Evolutionary conservation across 2,329 filamentous ascomycete genomes (phyloP).

Genomic region (Aspergillus fijiensis): DNA sequence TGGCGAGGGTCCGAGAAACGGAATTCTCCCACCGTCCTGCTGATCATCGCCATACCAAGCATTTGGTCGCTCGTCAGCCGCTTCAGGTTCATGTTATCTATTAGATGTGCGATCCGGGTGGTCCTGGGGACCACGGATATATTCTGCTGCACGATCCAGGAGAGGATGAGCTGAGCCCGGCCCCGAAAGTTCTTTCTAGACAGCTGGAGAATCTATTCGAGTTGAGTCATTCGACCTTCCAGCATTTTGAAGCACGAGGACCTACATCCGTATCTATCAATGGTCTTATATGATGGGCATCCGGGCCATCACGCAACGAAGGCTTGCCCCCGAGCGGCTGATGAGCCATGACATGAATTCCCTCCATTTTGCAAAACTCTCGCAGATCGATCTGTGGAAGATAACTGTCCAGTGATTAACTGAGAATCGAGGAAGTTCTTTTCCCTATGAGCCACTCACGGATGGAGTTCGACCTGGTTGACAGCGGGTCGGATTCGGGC

Average conservation of each 20-base stretch:
- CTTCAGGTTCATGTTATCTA: background rate
- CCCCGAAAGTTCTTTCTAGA: background rate
- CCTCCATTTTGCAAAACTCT: background rate
- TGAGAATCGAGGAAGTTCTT: background rate
- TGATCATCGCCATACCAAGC: background rate
- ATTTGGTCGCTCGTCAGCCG: background rate
- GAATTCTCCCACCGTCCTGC: background rate
- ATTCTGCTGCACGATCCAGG: background rate
- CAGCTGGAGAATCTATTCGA: background rate
- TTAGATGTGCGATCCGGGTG: background rate
- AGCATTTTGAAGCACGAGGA: background rate
- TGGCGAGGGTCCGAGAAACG: background rate
- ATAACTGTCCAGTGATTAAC: background rate
- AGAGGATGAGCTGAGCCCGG: background rate
- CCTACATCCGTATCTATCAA: background rate
- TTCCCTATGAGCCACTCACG: background rate
- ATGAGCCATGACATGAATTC: background rate
- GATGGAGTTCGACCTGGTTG: slow-evolving; percentile 3
- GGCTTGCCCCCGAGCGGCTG: slow-evolving; percentile 4
- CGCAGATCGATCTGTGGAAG: background rate
- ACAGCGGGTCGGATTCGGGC: slow-evolving; percentile 1
- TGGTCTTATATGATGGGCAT: background rate
- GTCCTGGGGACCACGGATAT: background rate
- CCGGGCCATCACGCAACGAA: no score
- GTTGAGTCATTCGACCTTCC: background rate